Conservation (phyloP, 352 stramenopile genomes). For the Globisporangium splendens region DNA sequence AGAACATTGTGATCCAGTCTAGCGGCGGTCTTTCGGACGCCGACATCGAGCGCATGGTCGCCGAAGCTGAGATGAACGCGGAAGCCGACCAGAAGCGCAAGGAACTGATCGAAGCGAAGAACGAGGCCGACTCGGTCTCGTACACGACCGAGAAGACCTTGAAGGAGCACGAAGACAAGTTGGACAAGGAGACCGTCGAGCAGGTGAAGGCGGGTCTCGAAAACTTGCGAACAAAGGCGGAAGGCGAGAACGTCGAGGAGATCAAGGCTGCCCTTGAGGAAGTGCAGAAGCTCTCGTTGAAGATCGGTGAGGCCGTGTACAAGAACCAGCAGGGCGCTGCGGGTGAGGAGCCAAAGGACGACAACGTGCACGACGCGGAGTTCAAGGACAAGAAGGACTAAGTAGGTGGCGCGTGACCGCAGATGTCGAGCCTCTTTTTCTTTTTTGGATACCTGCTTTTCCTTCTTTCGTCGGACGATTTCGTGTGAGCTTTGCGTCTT, state of each 20-base stretch:
- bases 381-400: constrained; percentile 95
- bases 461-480: not conserved
- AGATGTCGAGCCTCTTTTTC: constrained; percentile 18
- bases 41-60: constrained; percentile 98
- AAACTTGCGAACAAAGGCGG: constrained; percentile 83
- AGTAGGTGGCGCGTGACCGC: constrained; percentile 12
- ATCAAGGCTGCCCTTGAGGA: constrained; percentile 93
- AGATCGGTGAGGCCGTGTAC: constrained; percentile 98
- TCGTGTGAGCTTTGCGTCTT: not conserved
- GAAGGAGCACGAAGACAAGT: constrained; percentile 94
- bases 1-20: constrained; percentile 97
- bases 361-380: constrained; percentile 95
- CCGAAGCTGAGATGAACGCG: constrained; percentile 95
- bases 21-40: constrained; percentile 93
- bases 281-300: constrained; percentile 92
- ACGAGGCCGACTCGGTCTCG: constrained; percentile 96
- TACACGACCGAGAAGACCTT: constrained; percentile 96
- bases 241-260: constrained; percentile 88
- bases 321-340: constrained; percentile 80
- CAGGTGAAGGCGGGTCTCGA: constrained; percentile 92
- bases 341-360: constrained; percentile 75
- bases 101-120: constrained; percentile 95
- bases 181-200: constrained; percentile 90
- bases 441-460: constrained; percentile 23
- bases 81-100: constrained; percentile 93